Base-by-base conservation (phyloP, 1,139 yeast species). In the Pichia sp. region DNA sequence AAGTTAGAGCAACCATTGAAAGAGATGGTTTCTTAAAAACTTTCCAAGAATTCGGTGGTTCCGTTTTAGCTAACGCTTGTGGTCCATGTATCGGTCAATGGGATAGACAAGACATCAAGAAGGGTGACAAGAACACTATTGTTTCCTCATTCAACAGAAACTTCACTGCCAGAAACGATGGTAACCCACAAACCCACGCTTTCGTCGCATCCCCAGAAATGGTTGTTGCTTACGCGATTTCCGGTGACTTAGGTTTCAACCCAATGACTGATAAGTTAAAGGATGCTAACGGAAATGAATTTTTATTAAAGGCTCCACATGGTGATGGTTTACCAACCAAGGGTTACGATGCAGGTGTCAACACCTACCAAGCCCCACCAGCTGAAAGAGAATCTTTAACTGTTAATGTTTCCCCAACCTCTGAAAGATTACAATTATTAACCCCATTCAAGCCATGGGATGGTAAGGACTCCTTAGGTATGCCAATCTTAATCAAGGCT, bases 71-170 rank as follows among this genome's bases (percentile, higher is more conserved):
- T 57, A 92, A 92, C 68, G 98, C 98, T 54, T 90, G 98, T 79
- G 98, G 98, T 69, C 98, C 98, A 69, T 90, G 98, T 80, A 92
- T 92, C 65, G 98, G 98, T 68, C 98, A 92, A 79, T 92, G 98
- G 98, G 97, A 92, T 68, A 86, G 98, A 77, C 88, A 79, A 66
- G 97, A 92, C 68, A 79, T 90, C 68, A 79, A 85, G 77, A 92
- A 88, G 81, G 97, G 97, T 72, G 97, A 87, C 68, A 87, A 86
- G 79, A 90, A 90, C 82, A 86, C 98, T 59, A 92, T 92, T 75
- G 95, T 92, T 58, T 85, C 97, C 36, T 90, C 97, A 56, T 92
- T 86, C 85, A 92, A 92, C 92, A 87, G 97, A 83, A 92, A 92
- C 77, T 92, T 92, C 79, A 88, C 97, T 64, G 78, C 96, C 56